Evolutionary conservation across 106 monocot genomes (phyloP).

Genomic region (Acorus calamus): DNA sequence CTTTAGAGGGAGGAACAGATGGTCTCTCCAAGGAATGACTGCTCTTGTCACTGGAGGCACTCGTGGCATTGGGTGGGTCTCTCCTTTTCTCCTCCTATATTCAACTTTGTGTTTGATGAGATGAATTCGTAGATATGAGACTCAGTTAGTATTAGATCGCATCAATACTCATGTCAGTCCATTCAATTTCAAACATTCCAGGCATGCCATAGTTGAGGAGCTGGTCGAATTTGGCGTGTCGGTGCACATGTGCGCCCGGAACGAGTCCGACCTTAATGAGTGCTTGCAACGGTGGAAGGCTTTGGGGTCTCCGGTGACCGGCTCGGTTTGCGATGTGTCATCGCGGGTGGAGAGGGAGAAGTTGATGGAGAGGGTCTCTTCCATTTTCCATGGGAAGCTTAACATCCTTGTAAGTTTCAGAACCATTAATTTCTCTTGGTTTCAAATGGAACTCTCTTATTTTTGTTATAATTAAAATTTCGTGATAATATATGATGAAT

Average conservation of each 20-base stretch:
- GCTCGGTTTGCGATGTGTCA: slow-evolving; percentile 5
- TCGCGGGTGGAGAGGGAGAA: slow-evolving; percentile 2
- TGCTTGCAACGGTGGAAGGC: neutral
- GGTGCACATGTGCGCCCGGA: slow-evolving; percentile 8
- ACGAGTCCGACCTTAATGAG: neutral
- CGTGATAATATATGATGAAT: too few species aligned
- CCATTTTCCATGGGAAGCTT: too few species aligned
- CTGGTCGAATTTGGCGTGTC: slow-evolving; percentile 3
- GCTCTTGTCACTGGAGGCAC: slow-evolving; percentile 2
- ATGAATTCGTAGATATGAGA: too few species aligned
- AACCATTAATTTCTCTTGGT: too few species aligned
- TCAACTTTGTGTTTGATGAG: too few species aligned
- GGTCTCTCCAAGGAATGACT: neutral
- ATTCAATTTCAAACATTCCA: neutral
- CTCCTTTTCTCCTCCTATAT: neutral
- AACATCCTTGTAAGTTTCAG: too few species aligned
- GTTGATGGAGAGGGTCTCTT: neutral
- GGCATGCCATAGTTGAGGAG: slow-evolving; percentile 7
- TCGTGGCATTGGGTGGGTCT: neutral
- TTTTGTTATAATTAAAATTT: too few species aligned
- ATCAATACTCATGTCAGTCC: too few species aligned
- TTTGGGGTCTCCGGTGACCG: neutral
- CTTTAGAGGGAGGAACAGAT: too few species aligned
- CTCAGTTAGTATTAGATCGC: too few species aligned
- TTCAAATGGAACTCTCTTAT: too few species aligned